Percentiles rank a stretch among this genome's conserved stretches.
These are phyloP conservation scores for Ascochyta koolunga DNA, from an alignment of 2,329 filamentous ascomycete species.

Conservation along the genomic window DNA sequence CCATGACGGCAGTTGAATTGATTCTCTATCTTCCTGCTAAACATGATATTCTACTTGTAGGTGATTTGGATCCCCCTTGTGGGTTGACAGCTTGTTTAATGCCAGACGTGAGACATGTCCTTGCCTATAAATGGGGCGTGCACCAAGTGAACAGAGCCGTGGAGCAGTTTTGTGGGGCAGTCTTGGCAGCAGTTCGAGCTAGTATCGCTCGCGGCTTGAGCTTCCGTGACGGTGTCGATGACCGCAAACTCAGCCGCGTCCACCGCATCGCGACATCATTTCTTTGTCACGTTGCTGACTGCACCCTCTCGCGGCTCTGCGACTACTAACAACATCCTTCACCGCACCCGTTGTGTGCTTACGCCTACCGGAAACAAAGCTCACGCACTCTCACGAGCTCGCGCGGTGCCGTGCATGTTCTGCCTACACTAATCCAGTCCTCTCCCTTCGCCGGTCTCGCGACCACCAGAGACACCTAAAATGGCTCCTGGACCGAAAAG, in stretches of 20 bases:
- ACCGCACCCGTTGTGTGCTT: not conserved
- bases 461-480: constrained; percentile 36
- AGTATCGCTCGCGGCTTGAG: constrained; percentile 17
- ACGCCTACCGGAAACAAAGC: not conserved
- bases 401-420: constrained; percentile 35
- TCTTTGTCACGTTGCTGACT: constrained; percentile 18
- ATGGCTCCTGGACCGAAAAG: constrained; percentile 64
- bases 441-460: constrained; percentile 34
- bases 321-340: not conserved
- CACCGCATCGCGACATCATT: constrained; percentile 19
- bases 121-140: not conserved
- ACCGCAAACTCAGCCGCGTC: constrained; percentile 24
- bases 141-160: not conserved
- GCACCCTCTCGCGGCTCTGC: constrained; percentile 12
- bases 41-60: not conserved
- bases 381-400: constrained; percentile 9
- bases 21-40: constrained; percentile 11
- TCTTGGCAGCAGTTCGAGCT: constrained; percentile 8
- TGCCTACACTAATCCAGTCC: constrained; percentile 27
- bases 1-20: constrained; percentile 10
- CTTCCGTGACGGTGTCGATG: constrained; percentile 21
- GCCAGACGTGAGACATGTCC: not conserved
- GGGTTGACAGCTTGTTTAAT: not conserved
- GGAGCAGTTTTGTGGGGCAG: constrained; percentile 6
- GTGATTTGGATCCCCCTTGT: not conserved